These are phyloP conservation scores for Spirogloea muscicola DNA, from an alignment of 139 green algal genomes.

Conservation along the genomic window DNA sequence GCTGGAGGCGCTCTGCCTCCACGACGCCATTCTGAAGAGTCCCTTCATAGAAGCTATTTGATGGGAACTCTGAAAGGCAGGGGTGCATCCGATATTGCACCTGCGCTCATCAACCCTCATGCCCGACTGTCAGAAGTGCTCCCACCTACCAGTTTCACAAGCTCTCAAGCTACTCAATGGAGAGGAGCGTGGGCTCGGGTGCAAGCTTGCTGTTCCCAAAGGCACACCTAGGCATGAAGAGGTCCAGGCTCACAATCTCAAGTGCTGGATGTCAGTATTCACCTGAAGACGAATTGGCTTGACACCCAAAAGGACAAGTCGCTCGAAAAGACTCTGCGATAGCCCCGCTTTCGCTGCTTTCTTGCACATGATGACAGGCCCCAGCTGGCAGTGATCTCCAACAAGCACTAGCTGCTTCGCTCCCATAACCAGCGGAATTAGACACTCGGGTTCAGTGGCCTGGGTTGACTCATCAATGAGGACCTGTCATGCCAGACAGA, in stretches of 20 bases:
- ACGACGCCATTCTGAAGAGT: constrained; percentile 82
- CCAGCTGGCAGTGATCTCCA: constrained; percentile 90
- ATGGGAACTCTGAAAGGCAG: constrained; percentile 89
- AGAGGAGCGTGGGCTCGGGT: no score
- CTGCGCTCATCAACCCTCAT: constrained; percentile 22
- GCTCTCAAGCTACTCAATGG: no score
- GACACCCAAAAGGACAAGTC: constrained; percentile 85
- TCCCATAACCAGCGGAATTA: constrained; percentile 93
- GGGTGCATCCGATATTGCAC: constrained; percentile 99
- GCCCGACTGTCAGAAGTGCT: no score
- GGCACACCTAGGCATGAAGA: no score
- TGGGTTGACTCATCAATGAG: constrained; percentile 94
- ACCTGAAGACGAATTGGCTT: constrained; percentile 88
- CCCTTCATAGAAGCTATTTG: constrained; percentile 96
- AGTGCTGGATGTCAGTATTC: no score
- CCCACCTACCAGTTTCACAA: no score
- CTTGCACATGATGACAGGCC: constrained; percentile 89
- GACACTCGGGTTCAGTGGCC: constrained; percentile 84
- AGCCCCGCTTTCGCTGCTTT: constrained; percentile 81
- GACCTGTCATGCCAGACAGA: constrained; percentile 63
- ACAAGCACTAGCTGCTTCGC: constrained; percentile 86
- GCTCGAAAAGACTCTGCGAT: constrained; percentile 88
- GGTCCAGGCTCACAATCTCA: no score
- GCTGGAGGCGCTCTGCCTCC: constrained; percentile 53
- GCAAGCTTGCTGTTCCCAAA: no score